Conservation (phyloP, 306 rosid genomes). For the Rosa chinensis region DNA sequence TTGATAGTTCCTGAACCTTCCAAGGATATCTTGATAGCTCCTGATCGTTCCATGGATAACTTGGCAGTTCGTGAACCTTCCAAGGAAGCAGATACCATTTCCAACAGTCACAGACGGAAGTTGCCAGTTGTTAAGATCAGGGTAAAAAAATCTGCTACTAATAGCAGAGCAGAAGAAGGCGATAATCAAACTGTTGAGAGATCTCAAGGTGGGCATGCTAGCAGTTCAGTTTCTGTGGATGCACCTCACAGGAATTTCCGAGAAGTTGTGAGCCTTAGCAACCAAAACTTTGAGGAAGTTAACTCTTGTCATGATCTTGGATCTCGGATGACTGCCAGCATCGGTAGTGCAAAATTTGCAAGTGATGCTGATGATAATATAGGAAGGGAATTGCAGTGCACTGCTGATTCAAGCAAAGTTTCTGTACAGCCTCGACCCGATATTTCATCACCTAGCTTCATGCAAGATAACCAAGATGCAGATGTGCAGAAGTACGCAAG, state of each 20-base stretch:
- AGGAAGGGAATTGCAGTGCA: conserved; percentile 81
- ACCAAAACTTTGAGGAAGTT: conserved; percentile 74
- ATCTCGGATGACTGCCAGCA: conserved; percentile 92
- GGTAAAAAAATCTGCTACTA: conserved; percentile 78
- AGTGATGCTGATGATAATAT: conserved; percentile 67
- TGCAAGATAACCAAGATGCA: conserved; percentile 67
- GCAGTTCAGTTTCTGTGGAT: conserved; percentile 94
- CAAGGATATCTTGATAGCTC: background rate
- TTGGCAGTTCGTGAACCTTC: conserved; percentile 43
- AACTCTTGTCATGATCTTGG: conserved; percentile 76
- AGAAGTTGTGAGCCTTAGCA: conserved; percentile 54
- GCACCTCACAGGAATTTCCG: conserved; percentile 78
- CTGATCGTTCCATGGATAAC: conserved; percentile 37
- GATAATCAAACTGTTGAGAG: conserved; percentile 71
- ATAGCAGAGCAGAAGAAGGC: conserved; percentile 73
- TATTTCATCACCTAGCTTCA: conserved; percentile 72
- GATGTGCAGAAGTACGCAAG: conserved; percentile 76
- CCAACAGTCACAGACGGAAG: conserved; percentile 66
- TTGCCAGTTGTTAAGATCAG: conserved; percentile 66
- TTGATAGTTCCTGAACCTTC: conserved; percentile 10
- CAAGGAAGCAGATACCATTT: conserved; percentile 62
- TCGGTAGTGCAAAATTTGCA: conserved; percentile 76
- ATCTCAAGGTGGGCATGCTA: conserved; percentile 65
- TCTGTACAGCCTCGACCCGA: conserved; percentile 48
- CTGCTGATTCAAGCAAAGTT: conserved; percentile 80